A percentile compares a stretch with the other conserved stretches of the same genome.
Conservation (phyloP, 1,284 basidiomycete species). For the Boletus sp. region DNA sequence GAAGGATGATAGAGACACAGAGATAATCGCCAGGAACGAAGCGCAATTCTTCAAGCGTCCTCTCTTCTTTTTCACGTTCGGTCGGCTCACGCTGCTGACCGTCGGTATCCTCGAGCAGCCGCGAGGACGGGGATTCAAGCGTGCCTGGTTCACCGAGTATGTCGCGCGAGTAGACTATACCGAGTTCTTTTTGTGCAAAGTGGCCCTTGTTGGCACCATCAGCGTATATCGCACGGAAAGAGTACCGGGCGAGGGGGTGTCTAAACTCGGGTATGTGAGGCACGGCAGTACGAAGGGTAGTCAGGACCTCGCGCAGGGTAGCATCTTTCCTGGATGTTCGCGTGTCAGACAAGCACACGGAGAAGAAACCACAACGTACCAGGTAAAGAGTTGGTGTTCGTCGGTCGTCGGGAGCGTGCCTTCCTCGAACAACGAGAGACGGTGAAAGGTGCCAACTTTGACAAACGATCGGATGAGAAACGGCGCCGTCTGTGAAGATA, state of each 20-base stretch:
- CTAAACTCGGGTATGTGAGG: slow-evolving; percentile 68
- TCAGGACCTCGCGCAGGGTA: slow-evolving; percentile 74
- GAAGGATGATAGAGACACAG: slow-evolving; percentile 68
- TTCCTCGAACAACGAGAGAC: slow-evolving; percentile 71
- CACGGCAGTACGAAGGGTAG: slow-evolving; percentile 68
- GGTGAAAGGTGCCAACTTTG: slow-evolving; percentile 76
- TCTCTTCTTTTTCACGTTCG: slow-evolving; percentile 57
- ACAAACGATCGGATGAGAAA: slow-evolving; percentile 82
- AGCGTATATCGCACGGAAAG: slow-evolving; percentile 76
- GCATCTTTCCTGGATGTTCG: slow-evolving; percentile 66
- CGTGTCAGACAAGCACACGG: slow-evolving; percentile 2
- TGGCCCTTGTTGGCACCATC: slow-evolving; percentile 70
- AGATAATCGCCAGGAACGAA: slow-evolving; percentile 81
- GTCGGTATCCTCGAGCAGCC: slow-evolving; percentile 59
- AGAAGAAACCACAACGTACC: slow-evolving; percentile 46
- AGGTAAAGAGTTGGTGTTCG: slow-evolving; percentile 78
- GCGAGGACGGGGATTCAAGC: slow-evolving; percentile 55
- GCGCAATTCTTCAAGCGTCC: slow-evolving; percentile 73
- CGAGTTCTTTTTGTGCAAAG: slow-evolving; percentile 74
- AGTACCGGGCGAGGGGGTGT: slow-evolving; percentile 77
- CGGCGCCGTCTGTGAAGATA: slow-evolving; percentile 59
- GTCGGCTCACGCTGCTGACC: slow-evolving; percentile 42
- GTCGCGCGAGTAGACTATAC: slow-evolving; percentile 77
- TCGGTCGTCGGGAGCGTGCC: slow-evolving; percentile 72
- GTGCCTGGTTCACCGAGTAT: slow-evolving; percentile 76